Conservation (phyloP, 1,284 basidiomycete genomes). For the Cutaneotrichosporon curvatum region DNA sequence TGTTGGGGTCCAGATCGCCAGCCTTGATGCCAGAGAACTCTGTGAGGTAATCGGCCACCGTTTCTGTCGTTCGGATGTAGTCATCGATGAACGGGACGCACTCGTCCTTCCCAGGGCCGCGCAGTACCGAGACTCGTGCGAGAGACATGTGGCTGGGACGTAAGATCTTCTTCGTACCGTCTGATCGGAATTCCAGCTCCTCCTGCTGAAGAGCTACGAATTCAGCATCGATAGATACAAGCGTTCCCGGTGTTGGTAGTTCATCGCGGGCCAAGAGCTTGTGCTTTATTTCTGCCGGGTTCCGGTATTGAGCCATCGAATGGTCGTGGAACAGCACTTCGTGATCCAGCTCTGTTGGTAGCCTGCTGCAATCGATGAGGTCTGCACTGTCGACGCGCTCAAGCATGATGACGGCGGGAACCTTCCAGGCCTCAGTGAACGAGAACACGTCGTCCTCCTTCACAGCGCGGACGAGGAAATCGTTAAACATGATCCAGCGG, state of each 20-base stretch:
- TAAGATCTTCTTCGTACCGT: conserved; percentile 87
- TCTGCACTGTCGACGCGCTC: conserved; percentile 63
- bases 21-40: conserved; percentile 93
- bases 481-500: conserved; percentile 94
- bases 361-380: conserved; percentile 57
- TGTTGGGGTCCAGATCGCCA: conserved; percentile 81
- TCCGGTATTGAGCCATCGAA: conserved; percentile 77
- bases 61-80: conserved; percentile 90
- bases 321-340: conserved; percentile 77
- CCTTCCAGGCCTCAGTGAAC: conserved; percentile 89
- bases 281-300: conserved; percentile 65
- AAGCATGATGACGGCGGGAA: conserved; percentile 79
- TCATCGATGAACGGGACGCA: conserved; percentile 95
- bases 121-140: conserved; percentile 87
- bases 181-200: conserved; percentile 88
- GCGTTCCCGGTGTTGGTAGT: conserved; percentile 82
- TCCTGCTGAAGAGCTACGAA: conserved; percentile 97
- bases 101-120: conserved; percentile 71
- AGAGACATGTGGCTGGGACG: conserved; percentile 84
- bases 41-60: conserved; percentile 91
- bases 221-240: conserved; percentile 94
- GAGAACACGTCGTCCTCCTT: conserved; percentile 77
- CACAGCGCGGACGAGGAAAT: conserved; percentile 83
- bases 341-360: conserved; percentile 65
- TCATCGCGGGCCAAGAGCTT: conserved; percentile 82